A percentile compares a stretch with the other conserved stretches of the same genome.
These are phyloP conservation scores for Termitomyces eurrhizus DNA, from an alignment of 768 basidiomycete species.

Conservation along the genomic window DNA sequence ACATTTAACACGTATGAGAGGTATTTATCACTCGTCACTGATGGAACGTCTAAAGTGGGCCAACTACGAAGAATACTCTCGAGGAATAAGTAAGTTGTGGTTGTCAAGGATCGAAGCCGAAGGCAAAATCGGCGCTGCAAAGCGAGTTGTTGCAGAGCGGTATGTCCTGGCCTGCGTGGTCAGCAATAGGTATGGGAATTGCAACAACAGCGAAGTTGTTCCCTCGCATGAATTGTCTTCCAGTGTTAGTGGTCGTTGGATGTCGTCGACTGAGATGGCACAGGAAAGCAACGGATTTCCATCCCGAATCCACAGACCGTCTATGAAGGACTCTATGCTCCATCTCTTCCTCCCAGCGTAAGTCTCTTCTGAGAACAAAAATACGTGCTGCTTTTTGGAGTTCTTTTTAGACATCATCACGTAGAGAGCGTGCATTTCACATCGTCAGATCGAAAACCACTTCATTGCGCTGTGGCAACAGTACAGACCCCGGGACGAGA, in stretches of 20 bases:
- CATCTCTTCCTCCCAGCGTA: conserved; percentile 68
- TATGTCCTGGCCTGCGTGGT: conserved; percentile 71
- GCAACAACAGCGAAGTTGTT: neutral
- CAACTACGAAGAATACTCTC: conserved; percentile 66
- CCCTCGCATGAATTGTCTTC: neutral
- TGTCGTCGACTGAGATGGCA: conserved; percentile 66
- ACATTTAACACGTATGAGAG: conserved; percentile 11
- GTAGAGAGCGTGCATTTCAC: conserved; percentile 74
- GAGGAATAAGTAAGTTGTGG: conserved; percentile 70
- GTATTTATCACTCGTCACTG: conserved; percentile 22
- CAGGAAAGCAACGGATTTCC: conserved; percentile 61
- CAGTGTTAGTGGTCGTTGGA: conserved; percentile 69
- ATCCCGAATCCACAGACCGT: conserved; percentile 7
- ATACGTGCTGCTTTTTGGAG: conserved; percentile 27
- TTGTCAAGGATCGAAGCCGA: conserved; percentile 39
- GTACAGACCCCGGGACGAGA: conserved; percentile 68
- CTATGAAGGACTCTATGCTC: conserved; percentile 26
- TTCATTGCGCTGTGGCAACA: conserved; percentile 64
- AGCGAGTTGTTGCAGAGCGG: conserved; percentile 49
- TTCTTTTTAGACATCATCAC: conserved; percentile 58
- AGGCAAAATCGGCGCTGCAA: conserved; percentile 36
- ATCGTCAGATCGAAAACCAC: conserved; percentile 30
- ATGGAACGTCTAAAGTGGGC: conserved; percentile 54
- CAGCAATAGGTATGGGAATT: conserved; percentile 53
- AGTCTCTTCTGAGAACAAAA: conserved; percentile 19